Evolutionary conservation across 352 stramenopile species (phyloP), one percentile per base, ranked within the genome.

Genomic region (Globisporangium abappressorium): DNA sequence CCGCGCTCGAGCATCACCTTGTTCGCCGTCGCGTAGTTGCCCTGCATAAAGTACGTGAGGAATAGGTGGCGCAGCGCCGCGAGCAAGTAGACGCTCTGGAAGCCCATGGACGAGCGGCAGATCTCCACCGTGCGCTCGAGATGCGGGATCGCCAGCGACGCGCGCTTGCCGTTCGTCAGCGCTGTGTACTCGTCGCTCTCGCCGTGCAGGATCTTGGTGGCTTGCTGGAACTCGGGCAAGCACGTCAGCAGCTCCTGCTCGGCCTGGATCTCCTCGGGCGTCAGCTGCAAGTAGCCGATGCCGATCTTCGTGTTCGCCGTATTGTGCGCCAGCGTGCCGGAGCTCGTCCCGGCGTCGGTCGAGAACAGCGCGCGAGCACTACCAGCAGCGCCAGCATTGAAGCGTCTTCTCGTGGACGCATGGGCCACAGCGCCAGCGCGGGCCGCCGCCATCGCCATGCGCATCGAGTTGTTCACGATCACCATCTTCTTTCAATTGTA

Each of bases 91-190:
- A 87, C 80, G 59, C 82, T 93, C 30, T 90, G 72, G 57, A 82
- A 85, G 28, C 85, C 85, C 85, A 93, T 93, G 61, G 81, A 72
- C 43, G 85, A 89, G 72, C 85, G 85, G 41, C 82, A 91, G 70
- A 93, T 91, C 62, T 93, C 85, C 24, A 80, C 81, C 36, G 85
- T 85, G 62, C 85, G 82, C 70, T 89, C 78, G 14, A 93, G 71
- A 46, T 77, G 71, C 26, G 81, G 78, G 34, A 91, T 34, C 14
- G 81, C 82, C 63, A 82, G 69, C 57, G 77, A 64, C 22, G 82
- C 82, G 54, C 79, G 78, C 49, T 81, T 85, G 34, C 62, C 75
- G 65, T 89, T 91, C 3, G 82, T 47, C n/a, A 83, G 68, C 43
- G 67, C 54, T 8, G 75, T 69, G 49, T 75, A 70, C 36, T 81